Conservation (phyloP, 2,329 filamentous ascomycete genomes). For the Acrodontium crateriforme region DNA sequence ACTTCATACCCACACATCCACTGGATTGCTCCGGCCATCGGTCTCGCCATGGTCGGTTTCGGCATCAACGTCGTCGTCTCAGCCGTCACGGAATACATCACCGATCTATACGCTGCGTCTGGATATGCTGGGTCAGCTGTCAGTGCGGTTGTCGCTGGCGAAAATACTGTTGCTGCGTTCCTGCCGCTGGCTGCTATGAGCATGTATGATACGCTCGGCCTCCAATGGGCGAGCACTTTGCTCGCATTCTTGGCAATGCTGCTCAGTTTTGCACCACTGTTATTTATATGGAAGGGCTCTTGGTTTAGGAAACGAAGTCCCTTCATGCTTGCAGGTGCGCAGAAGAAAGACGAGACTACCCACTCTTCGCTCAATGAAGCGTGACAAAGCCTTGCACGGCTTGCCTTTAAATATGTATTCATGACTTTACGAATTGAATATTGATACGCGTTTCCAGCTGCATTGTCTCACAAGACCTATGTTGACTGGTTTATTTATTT, state of each 20-base stretch:
- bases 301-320: conserved; percentile 19
- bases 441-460: too few species aligned
- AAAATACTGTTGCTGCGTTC: conserved; percentile 36
- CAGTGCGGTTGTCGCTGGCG: conserved; percentile 34
- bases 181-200: conserved; percentile 33
- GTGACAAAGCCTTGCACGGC: too few species aligned
- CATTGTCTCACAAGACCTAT: too few species aligned
- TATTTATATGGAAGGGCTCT: conserved; percentile 25
- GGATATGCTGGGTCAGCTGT: conserved; percentile 37
- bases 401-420: too few species aligned
- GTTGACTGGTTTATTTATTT: too few species aligned
- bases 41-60: conserved; percentile 35
- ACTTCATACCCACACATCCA: conserved; percentile 28
- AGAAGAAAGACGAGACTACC: conserved; percentile 2
- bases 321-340: conserved; percentile 17
- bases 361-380: too few species aligned
- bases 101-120: conserved; percentile 32
- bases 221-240: conserved; percentile 36
- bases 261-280: conserved; percentile 32
- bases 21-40: conserved; percentile 36
- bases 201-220: conserved; percentile 36
- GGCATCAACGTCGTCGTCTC: conserved; percentile 35
- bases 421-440: too few species aligned
- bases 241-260: conserved; percentile 31
- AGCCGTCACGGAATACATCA: conserved; percentile 35